Percentiles rank a stretch among this genome's conserved stretches.
phyloP scores from a whole-genome alignment of 2,329 filamentous ascomycete species.

The Cladosporium velox region DNA sequence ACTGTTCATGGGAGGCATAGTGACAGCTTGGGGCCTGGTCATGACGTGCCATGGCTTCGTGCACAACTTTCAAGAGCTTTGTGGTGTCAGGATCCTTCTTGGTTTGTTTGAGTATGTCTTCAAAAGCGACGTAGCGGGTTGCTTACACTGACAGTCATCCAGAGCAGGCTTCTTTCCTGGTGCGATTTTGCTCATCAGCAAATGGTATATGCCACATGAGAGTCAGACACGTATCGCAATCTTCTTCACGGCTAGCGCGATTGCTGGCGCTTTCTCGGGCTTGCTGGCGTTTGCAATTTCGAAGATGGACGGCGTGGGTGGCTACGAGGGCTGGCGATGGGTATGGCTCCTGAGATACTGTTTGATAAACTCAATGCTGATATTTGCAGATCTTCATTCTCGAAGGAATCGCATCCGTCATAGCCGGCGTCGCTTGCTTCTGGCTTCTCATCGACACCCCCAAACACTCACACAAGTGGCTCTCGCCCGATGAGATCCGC shows the following conservation, averaged over 20 bases:
- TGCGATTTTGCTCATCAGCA: constrained; percentile 29
- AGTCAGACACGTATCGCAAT: constrained; percentile 35
- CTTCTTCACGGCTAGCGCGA: constrained; percentile 37
- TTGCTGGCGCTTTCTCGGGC: constrained; percentile 54
- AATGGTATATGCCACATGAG: constrained; percentile 40
- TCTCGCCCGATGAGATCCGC: constrained; percentile 47
- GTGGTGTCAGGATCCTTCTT: constrained; percentile 41
- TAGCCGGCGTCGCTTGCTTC: constrained; percentile 43
- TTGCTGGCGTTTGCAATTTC: constrained; percentile 54
- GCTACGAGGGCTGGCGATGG: constrained; percentile 44
- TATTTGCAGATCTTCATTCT: constrained; percentile 22
- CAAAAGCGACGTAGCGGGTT: no score
- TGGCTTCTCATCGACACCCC: constrained; percentile 59
- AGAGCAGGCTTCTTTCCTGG: constrained; percentile 62
- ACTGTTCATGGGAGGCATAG: constrained; percentile 41
- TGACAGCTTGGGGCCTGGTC: constrained; percentile 37
- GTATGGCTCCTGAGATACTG: neutral
- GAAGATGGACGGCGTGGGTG: constrained; percentile 36
- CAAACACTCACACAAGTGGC: constrained; percentile 57
- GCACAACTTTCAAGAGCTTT: constrained; percentile 42
- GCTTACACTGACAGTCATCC: no score
- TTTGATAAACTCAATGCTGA: neutral
- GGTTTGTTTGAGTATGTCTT: constrained; percentile 40
- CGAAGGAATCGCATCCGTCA: constrained; percentile 36
- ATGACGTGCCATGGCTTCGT: constrained; percentile 49